phyloP scores from a whole-genome alignment of 352 stramenopile species.

The Pythium myriotylum region DNA sequence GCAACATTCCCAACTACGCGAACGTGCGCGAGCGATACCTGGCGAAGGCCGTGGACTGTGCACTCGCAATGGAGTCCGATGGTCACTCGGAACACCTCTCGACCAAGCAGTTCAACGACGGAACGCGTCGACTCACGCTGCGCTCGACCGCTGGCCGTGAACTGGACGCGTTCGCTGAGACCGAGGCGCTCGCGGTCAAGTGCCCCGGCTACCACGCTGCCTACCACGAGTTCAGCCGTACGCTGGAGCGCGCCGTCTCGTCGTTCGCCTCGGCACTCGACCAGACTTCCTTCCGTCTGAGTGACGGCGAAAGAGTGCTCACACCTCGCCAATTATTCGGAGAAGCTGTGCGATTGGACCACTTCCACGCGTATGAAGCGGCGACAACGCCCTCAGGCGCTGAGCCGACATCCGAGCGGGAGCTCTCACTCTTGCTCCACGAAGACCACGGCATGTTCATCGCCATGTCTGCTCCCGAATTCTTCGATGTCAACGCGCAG shows the following conservation, averaged over 20 bases:
- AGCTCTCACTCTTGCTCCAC: conserved; percentile 57
- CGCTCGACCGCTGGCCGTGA: conserved; percentile 42
- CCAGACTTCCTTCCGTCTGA: conserved; percentile 38
- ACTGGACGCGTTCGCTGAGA: conserved; percentile 27
- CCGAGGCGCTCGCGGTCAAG: conserved; percentile 15
- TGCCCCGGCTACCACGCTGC: conserved; percentile 45
- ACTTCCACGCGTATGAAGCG: conserved; percentile 70
- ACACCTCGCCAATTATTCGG: conserved; percentile 41
- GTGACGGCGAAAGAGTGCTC: conserved; percentile 38
- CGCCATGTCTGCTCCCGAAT: conserved; percentile 47
- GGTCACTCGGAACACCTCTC: conserved; percentile 31
- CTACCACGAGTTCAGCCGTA: conserved; percentile 46
- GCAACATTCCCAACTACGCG: conserved; percentile 52
- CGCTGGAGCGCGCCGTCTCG: conserved; percentile 43
- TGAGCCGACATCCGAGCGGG: conserved; percentile 13
- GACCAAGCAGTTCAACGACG: conserved; percentile 52
- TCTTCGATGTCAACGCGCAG: conserved; percentile 40
- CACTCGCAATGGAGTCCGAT: conserved; percentile 26
- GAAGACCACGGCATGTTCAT: conserved; percentile 66
- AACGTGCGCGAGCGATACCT: conserved; percentile 42
- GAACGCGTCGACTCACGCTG: conserved; percentile 51
- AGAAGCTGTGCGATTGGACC: conserved; percentile 53
- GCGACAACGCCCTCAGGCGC: not conserved
- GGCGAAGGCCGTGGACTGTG: conserved; percentile 38
- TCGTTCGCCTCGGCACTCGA: conserved; percentile 43